Conservation (phyloP, 257 asterid genomes). For the Apocynum venetum region DNA sequence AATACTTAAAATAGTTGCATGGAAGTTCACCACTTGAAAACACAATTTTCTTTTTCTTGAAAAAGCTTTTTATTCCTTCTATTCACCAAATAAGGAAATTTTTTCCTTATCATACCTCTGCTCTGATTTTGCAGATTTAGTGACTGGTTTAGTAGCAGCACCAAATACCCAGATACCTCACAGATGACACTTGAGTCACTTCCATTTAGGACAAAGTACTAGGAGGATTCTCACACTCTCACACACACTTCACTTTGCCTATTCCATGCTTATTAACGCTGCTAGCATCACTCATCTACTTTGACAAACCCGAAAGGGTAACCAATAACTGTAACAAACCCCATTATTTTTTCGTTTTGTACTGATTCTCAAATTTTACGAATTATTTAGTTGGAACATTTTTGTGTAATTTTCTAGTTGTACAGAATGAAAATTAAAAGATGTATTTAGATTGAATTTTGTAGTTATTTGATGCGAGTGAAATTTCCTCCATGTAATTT, state of each 20-base stretch:
- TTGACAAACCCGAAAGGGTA: neutral
- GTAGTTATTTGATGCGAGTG: no score
- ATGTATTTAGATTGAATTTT: no score
- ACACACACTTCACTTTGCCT: neutral
- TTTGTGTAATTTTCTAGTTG: no score
- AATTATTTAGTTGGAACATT: no score
- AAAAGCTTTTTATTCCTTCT: neutral
- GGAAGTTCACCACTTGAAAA: neutral
- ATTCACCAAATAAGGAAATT: neutral
- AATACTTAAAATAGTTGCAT: neutral
- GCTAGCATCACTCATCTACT: neutral
- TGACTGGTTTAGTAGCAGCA: neutral
- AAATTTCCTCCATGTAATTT: no score
- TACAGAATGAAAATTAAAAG: no score
- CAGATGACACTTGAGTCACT: neutral
- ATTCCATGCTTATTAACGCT: neutral
- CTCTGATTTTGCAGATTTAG: slow-evolving; percentile 5
- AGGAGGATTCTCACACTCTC: neutral
- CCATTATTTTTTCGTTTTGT: no score
- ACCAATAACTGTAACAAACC: no score
- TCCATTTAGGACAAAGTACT: slow-evolving; percentile 3
- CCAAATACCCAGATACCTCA: neutral
- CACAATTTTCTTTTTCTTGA: neutral
- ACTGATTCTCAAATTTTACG: no score
- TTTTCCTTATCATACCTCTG: neutral